Percentiles rank a stretch among this genome's conserved stretches.
phyloP scores from a whole-genome alignment of 2,329 filamentous ascomycete genomes.

The Ceratocystis smalleyi region DNA sequence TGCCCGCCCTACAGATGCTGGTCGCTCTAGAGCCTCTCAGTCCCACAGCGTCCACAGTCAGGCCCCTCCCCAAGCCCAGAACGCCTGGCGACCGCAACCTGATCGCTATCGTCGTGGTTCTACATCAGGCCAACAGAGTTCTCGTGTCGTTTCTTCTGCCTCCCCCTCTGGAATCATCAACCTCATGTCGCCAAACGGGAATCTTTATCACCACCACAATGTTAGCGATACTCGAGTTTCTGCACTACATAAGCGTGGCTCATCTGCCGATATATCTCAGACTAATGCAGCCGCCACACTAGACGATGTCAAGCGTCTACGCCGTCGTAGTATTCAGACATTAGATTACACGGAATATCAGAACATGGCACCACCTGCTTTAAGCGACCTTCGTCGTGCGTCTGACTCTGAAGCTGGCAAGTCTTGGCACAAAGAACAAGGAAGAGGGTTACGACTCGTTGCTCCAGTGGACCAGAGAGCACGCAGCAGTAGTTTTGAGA shows the following conservation, averaged over 20 bases:
- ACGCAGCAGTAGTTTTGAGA: conserved; percentile 49
- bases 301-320: conserved; percentile 53
- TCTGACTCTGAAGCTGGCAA: conserved; percentile 20
- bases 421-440: conserved; percentile 20
- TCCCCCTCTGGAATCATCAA: conserved; percentile 13
- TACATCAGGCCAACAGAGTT: conserved; percentile 32
- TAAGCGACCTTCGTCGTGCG: conserved; percentile 13
- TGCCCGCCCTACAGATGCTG: conserved; percentile 23
- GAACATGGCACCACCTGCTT: conserved; percentile 17
- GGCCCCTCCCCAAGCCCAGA: conserved; percentile 21
- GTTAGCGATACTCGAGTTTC: conserved; percentile 17
- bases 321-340: conserved; percentile 68
- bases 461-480: conserved; percentile 24
- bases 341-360: conserved; percentile 34
- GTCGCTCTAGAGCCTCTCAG: background rate
- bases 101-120: conserved; percentile 63
- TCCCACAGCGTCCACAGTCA: conserved; percentile 22
- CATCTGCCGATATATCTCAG: conserved; percentile 7
- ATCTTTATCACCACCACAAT: conserved; percentile 21
- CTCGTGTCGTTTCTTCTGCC: conserved; percentile 26
- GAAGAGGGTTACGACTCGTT: conserved; percentile 28
- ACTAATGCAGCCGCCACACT: background rate
- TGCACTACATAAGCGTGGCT: conserved; percentile 15
- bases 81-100: conserved; percentile 52
- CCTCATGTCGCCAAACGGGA: conserved; percentile 20